Percentiles rank a stretch among this genome's conserved stretches.
phyloP scores from a whole-genome alignment of 495 filamentous ascomycete genomes.

The Cercophora scortea region DNA sequence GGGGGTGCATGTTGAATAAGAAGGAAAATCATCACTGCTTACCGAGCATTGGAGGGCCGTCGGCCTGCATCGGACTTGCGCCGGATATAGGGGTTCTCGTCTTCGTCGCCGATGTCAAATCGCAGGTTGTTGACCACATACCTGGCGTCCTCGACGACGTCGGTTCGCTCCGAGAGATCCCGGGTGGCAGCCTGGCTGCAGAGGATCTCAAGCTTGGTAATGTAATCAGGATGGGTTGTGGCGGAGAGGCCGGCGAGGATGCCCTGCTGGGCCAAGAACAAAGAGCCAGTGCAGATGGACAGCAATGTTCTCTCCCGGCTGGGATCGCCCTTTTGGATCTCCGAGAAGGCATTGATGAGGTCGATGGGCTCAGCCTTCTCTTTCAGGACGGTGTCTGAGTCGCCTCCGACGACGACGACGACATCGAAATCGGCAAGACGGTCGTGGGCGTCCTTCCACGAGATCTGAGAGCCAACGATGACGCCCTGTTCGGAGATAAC shows the following conservation, averaged over 20 bases:
- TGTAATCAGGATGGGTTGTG: conserved; percentile 57
- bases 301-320: conserved; percentile 64
- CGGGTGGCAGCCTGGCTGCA: conserved; percentile 56
- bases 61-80: conserved; percentile 54
- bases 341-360: conserved; percentile 57
- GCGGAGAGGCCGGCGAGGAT: conserved; percentile 65
- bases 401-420: conserved; percentile 60
- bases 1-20: no score
- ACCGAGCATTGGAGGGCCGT: conserved; percentile 55
- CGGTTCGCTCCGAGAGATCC: conserved; percentile 52
- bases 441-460: conserved; percentile 56
- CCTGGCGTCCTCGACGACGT: conserved; percentile 65
- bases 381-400: conserved; percentile 44
- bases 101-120: conserved; percentile 65
- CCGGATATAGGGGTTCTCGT: conserved; percentile 67
- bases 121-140: conserved; percentile 76
- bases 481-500: conserved; percentile 66
- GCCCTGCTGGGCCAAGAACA: conserved; percentile 64
- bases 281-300: conserved; percentile 67
- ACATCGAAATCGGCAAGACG: conserved; percentile 63
- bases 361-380: conserved; percentile 51
- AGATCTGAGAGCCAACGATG: conserved; percentile 63
- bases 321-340: conserved; percentile 59
- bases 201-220: conserved; percentile 58
- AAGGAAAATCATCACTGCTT: conserved; percentile 11